Base-by-base conservation (phyloP, 805 yeast species). In the Saccharomycopsis sp. region DNA sequence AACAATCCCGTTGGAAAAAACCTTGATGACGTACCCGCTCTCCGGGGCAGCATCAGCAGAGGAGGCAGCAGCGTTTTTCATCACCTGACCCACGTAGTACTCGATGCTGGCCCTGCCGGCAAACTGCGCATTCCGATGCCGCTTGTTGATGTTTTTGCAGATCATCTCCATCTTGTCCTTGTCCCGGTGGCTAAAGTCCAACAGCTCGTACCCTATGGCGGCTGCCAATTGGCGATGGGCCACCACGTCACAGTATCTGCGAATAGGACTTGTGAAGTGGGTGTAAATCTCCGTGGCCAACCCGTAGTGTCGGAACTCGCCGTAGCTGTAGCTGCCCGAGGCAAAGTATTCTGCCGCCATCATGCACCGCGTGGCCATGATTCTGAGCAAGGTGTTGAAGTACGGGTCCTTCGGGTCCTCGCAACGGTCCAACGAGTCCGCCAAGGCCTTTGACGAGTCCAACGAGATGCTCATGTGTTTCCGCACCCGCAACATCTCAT, bases 21-120 rank as follows among this genome's bases (percentile, higher is more conserved):
- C 92, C 58, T 85, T 83, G 55, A 89, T 87, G 21, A 88, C 80
- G 53, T 85, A 88, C 7, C 97, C 98, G 49, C 85, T 87, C 15
- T 46, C 45, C 20, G 15, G 17, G 57, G 85, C 94, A 12, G 68
- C 67, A 27, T 81, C 67, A 54, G 84, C 87, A n/a, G 12, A 10
- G n/a, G n/a, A n/a, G n/a, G n/a, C n/a, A n/a, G n/a, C n/a, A 52
- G 78, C 79, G 56, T 78, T 79, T 58, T 85, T 83, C 83, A 92
- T 82, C 31, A 89, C 96, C 64, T 92, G 97, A 6, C 99, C 99
- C 37, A 92, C 98, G 55, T 85, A 92, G 63, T 92, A 92, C 59
- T 92, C 98, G 47, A 92, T 85, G 57, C 95, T 83, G 16, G 98
- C 96, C 57, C 99, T 74, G 29, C 98, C 99, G 2, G 99, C 99